phyloP scores from a whole-genome alignment of 805 yeast species.

The Saturnispora ahearnii region DNA sequence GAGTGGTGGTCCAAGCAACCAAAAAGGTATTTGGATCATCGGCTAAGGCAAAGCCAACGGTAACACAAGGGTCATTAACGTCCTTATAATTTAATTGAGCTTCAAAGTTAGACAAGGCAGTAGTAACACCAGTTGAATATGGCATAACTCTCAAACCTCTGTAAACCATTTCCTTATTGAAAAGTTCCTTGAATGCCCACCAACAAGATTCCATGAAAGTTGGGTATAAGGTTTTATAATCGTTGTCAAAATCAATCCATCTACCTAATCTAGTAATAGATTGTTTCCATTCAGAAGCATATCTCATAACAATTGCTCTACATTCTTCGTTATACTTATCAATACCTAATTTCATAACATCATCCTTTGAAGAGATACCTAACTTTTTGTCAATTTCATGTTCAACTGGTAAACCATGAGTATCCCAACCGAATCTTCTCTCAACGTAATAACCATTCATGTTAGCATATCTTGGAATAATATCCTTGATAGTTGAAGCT shows the following conservation, averaged over 20 bases:
- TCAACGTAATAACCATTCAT: constrained; percentile 96
- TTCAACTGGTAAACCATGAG: constrained; percentile 98
- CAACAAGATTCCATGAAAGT: constrained; percentile 96
- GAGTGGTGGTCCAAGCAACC: constrained; percentile 99
- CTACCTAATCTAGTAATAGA: constrained; percentile 94
- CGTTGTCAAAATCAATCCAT: constrained; percentile 99
- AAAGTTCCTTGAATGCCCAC: constrained; percentile 96
- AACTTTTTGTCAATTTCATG: constrained; percentile 97
- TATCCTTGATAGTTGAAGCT: constrained; percentile 95
- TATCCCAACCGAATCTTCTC: constrained; percentile 99
- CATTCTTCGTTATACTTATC: constrained; percentile 92
- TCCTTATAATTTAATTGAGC: constrained; percentile 98
- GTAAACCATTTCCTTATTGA: constrained; percentile 79
- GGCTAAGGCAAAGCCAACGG: constrained; percentile 74
- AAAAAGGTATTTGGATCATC: constrained; percentile 76
- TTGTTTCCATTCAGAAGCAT: constrained; percentile 89
- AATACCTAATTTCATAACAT: constrained; percentile 89
- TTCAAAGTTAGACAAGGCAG: constrained; percentile 94
- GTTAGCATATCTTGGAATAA: constrained; percentile 94
- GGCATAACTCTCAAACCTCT: constrained; percentile 98
- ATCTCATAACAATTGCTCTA: constrained; percentile 94
- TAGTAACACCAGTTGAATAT: constrained; percentile 93
- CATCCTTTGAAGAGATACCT: constrained; percentile 87
- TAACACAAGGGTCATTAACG: constrained; percentile 93
- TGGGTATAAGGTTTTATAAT: constrained; percentile 93